These are phyloP conservation scores for Aspergillus proliferans DNA, from an alignment of 2,329 filamentous ascomycete genomes.

Conservation along the genomic window DNA sequence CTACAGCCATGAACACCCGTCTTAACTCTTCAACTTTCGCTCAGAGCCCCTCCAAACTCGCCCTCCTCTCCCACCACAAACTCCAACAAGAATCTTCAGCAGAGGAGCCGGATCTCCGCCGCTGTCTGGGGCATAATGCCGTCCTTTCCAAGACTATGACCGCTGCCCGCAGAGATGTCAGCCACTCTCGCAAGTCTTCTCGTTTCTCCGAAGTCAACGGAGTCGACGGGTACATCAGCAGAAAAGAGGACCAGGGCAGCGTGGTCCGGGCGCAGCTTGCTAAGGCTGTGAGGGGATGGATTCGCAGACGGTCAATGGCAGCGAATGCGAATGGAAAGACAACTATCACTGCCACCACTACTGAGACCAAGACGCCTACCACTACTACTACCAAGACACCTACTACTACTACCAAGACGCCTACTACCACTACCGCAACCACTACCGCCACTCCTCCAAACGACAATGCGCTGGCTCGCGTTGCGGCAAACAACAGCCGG, in stretches of 20 bases:
- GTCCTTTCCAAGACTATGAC: neutral
- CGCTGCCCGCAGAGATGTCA: neutral
- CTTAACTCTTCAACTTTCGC: no score
- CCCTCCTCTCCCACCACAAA: constrained; percentile 12
- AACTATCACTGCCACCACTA: neutral
- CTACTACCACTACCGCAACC: neutral
- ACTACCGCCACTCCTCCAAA: neutral
- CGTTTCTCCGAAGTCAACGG: neutral
- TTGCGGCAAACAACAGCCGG: no score
- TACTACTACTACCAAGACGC: neutral
- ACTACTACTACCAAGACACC: neutral
- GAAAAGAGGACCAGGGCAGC: neutral
- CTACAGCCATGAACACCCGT: neutral
- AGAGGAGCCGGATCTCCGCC: constrained; percentile 17
- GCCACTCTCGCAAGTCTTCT: neutral
- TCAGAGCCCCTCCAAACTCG: neutral
- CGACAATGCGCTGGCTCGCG: no score
- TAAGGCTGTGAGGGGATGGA: constrained; percentile 8
- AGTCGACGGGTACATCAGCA: neutral
- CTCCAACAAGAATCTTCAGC: constrained; percentile 10
- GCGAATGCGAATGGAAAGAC: neutral
- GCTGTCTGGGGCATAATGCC: constrained; percentile 15
- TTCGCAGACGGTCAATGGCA: neutral
- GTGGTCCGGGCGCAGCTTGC: constrained; percentile 9
- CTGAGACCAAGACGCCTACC: neutral